phyloP scores from a whole-genome alignment of 192 early-diverging fungal species.

The Coemansia sp. region DNA sequence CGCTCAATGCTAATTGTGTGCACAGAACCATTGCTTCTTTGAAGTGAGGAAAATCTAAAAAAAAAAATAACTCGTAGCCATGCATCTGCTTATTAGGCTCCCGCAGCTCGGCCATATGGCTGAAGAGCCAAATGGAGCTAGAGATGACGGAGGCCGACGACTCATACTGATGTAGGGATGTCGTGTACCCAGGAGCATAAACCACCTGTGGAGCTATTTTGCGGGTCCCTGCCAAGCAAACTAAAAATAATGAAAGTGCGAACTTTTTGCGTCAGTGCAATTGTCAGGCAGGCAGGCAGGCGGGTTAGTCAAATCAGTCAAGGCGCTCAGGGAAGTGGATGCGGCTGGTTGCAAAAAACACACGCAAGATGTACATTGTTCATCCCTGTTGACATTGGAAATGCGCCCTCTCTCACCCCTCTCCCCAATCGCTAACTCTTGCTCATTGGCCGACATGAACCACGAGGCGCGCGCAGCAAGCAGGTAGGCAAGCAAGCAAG shows the following conservation, averaged over 20 bases:
- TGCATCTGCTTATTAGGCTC: background rate
- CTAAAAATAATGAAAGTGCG: too few species aligned
- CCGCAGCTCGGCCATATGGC: background rate
- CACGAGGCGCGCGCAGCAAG: slow-evolving; percentile 4
- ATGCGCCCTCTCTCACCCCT: background rate
- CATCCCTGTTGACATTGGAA: slow-evolving; percentile 3
- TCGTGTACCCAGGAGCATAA: too few species aligned
- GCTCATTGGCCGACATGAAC: slow-evolving; percentile 1
- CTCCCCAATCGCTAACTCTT: slow-evolving; percentile 1
- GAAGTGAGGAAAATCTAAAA: too few species aligned
- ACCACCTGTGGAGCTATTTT: too few species aligned
- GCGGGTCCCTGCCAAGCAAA: too few species aligned
- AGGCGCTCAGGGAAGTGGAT: background rate
- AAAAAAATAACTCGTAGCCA: background rate
- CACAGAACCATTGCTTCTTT: background rate
- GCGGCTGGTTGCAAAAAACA: background rate
- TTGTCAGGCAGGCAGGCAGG: too few species aligned
- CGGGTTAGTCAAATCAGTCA: too few species aligned
- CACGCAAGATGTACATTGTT: slow-evolving; percentile 8
- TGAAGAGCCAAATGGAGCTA: background rate
- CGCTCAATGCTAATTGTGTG: too few species aligned
- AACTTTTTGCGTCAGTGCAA: too few species aligned
- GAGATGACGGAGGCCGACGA: too few species aligned
- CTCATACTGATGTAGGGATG: too few species aligned
- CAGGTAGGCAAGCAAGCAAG: background rate